phyloP scores from a whole-genome alignment of 179 eudicot species.

The Silene noctiflora region DNA sequence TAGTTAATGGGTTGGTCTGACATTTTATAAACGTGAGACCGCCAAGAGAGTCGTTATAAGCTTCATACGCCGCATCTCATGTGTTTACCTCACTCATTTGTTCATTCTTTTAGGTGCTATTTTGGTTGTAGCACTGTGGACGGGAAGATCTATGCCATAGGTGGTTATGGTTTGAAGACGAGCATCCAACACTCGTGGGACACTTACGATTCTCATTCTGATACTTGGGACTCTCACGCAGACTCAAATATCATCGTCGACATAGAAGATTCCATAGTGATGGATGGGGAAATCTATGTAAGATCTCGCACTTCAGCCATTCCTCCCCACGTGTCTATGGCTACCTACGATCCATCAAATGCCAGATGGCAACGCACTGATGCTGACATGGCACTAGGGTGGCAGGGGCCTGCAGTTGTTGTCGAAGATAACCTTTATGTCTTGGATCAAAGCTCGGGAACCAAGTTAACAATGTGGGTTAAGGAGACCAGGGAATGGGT shows the following conservation, averaged over 20 bases:
- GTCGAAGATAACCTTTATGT: conserved; percentile 54
- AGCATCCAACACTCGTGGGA: conserved; percentile 70
- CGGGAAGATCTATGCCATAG: conserved; percentile 73
- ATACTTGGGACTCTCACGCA: conserved; percentile 51
- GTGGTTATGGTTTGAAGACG: conserved; percentile 62
- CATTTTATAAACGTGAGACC: neutral
- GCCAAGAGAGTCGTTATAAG: neutral
- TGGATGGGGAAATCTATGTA: conserved; percentile 59
- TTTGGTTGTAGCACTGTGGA: conserved; percentile 64
- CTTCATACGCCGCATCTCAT: neutral
- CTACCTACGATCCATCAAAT: conserved; percentile 57
- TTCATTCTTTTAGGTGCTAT: conserved; percentile 54
- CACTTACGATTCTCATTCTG: conserved; percentile 42
- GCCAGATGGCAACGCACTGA: conserved; percentile 60
- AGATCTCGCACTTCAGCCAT: conserved; percentile 51
- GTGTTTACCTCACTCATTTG: neutral
- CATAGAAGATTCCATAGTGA: conserved; percentile 63
- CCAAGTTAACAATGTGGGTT: conserved; percentile 66
- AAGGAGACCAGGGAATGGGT: conserved; percentile 58
- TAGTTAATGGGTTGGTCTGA: neutral
- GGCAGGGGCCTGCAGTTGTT: conserved; percentile 75
- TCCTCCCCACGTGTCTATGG: conserved; percentile 52
- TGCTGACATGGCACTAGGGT: conserved; percentile 56
- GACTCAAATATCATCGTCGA: conserved; percentile 56
- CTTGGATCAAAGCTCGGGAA: conserved; percentile 71